Percentiles rank a stretch among this genome's conserved stretches.
Evolutionary conservation across 805 yeast genomes (phyloP).

Genomic region (Yarrowia sp.): DNA sequence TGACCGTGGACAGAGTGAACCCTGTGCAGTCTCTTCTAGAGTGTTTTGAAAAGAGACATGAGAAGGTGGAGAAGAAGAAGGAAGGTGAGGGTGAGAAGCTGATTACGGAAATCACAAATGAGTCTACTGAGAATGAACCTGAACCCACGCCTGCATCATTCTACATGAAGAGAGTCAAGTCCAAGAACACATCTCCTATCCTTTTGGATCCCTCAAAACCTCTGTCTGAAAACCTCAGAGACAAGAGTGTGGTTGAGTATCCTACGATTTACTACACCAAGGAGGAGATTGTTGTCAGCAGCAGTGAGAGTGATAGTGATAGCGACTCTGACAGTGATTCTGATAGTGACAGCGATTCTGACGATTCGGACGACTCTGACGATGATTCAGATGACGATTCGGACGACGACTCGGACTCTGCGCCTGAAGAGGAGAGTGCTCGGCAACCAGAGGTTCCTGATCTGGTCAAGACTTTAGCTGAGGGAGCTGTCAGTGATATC

Average conservation of each 20-base stretch:
- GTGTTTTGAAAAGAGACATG: constrained; percentile 33
- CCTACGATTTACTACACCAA: constrained; percentile 62
- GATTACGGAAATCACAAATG: not conserved
- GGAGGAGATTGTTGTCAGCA: constrained; percentile 41
- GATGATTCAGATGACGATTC: constrained; percentile 17
- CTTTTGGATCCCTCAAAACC: constrained; percentile 43
- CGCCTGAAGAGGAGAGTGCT: constrained; percentile 28
- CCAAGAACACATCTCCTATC: constrained; percentile 39
- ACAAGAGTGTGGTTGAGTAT: constrained; percentile 72
- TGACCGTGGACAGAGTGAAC: constrained; percentile 17
- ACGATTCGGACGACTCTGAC: constrained; percentile 1
- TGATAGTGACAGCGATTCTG: constrained; percentile 36
- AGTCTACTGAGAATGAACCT: not conserved
- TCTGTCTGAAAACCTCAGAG: constrained; percentile 60
- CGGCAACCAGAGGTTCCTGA: constrained; percentile 9
- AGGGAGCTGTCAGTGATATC: constrained; percentile 1
- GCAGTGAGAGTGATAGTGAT: constrained; percentile 39
- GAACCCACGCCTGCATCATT: constrained; percentile 14
- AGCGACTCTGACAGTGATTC: constrained; percentile 25
- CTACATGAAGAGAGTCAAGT: constrained; percentile 43
- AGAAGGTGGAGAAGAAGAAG: not conserved
- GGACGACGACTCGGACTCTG: constrained; percentile 15
- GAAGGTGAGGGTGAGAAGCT: not conserved
- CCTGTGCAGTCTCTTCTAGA: constrained; percentile 31
- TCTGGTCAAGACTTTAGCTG: not conserved